A percentile compares a stretch with the other conserved stretches of the same genome.
These are phyloP conservation scores for Suillus variegatus DNA, from an alignment of 768 basidiomycete genomes.

Conservation along the genomic window DNA sequence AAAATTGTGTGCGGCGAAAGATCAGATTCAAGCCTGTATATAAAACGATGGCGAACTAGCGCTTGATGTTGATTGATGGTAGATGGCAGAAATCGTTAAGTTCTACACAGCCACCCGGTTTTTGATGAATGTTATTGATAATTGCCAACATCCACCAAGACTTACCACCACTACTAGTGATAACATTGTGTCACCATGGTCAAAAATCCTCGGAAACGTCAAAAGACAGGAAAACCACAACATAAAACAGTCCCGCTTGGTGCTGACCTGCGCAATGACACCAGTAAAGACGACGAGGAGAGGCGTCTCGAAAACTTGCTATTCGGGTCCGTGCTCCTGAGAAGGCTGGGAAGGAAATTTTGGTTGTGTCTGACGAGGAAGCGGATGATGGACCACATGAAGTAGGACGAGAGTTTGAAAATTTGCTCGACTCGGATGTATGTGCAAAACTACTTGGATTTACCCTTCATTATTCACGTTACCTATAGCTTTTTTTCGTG, in stretches of 20 bases:
- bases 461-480: constrained; percentile 8
- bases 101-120: constrained; percentile 37
- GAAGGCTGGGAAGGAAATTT: constrained; percentile 27
- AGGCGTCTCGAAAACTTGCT: constrained; percentile 69
- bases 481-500: constrained; percentile 72
- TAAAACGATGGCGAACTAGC: background rate
- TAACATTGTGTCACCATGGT: constrained; percentile 41
- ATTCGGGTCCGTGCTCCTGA: constrained; percentile 62
- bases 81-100: background rate
- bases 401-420: constrained; percentile 54
- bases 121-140: constrained; percentile 29
- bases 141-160: background rate
- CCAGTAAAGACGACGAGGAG: constrained; percentile 80
- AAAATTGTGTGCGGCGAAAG: background rate
- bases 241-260: constrained; percentile 39
- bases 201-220: constrained; percentile 65
- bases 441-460: constrained; percentile 23
- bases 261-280: constrained; percentile 40
- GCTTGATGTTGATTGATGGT: background rate
- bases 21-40: background rate
- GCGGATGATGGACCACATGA: constrained; percentile 29
- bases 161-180: background rate
- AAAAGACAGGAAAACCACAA: constrained; percentile 45
- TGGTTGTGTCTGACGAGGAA: constrained; percentile 32
- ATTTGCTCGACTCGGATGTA: constrained; percentile 77